A percentile compares a stretch with the other conserved stretches of the same genome.
Evolutionary conservation across 129 eudicot species (phyloP).

Genomic region (Sambucus nigra): DNA sequence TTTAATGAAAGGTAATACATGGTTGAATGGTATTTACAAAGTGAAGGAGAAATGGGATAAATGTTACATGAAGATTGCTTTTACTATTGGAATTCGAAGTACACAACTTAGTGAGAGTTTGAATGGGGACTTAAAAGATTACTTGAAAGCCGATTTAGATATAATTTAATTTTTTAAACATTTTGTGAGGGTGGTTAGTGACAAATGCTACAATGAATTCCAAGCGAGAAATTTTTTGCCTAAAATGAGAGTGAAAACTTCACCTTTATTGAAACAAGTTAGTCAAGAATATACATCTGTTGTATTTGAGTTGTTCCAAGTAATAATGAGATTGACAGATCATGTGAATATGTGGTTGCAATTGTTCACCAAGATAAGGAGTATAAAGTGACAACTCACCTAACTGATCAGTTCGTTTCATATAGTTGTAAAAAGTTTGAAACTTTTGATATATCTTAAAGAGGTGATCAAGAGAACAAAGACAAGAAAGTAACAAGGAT

Average conservation of each 20-base stretch:
- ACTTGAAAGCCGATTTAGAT: conserved; percentile 19
- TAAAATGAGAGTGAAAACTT: neutral
- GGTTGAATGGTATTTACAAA: conserved; percentile 22
- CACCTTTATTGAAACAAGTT: neutral
- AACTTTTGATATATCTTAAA: too few relatives aligned
- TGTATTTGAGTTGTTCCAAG: neutral
- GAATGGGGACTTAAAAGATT: conserved; percentile 16
- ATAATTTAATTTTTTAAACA: conserved; percentile 25
- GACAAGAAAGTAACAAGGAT: too few relatives aligned
- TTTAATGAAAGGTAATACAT: conserved; percentile 13
- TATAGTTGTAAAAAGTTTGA: too few relatives aligned
- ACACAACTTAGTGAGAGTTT: conserved; percentile 28
- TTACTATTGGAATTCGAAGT: conserved; percentile 21
- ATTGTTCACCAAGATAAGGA: neutral
- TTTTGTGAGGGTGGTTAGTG: conserved; percentile 19
- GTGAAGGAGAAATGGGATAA: conserved; percentile 31
- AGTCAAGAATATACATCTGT: neutral
- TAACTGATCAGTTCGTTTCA: neutral
- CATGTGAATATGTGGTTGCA: neutral
- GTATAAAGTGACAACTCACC: neutral
- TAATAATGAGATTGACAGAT: neutral
- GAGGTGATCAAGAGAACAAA: too few relatives aligned
- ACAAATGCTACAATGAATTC: conserved; percentile 2
- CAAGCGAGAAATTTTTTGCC: neutral
- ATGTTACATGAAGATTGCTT: conserved; percentile 20